Conservation (phyloP, 768 basidiomycete species). For the Boletus sp. region DNA sequence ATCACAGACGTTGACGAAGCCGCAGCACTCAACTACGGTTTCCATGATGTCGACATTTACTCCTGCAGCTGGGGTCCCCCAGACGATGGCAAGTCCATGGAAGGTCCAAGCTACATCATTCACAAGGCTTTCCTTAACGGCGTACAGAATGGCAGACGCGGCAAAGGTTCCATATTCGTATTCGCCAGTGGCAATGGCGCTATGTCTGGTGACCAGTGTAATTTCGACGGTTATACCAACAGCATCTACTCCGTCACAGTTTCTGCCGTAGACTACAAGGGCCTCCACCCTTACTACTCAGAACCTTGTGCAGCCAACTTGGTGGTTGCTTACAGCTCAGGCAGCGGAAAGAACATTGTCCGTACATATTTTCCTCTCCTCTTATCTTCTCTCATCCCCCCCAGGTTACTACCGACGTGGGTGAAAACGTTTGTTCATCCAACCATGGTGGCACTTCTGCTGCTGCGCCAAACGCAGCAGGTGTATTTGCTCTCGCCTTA, state of each 20-base stretch:
- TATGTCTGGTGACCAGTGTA: conserved; percentile 89
- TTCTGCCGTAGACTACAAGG: conserved; percentile 90
- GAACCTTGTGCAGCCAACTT: conserved; percentile 98
- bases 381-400: conserved; percentile 13
- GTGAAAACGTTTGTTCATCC: conserved; percentile 74
- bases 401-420: conserved; percentile 93
- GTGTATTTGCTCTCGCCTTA: conserved; percentile 87
- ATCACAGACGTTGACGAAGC: conserved; percentile 97
- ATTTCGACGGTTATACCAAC: conserved; percentile 99
- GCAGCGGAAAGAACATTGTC: conserved; percentile 90
- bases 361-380: conserved; percentile 30
- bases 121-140: conserved; percentile 93
- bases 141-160: conserved; percentile 81
- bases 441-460: conserved; percentile 96
- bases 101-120: conserved; percentile 87
- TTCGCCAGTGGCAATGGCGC: conserved; percentile 98
- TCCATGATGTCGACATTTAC: conserved; percentile 83
- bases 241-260: conserved; percentile 96
- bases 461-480: conserved; percentile 94
- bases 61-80: conserved; percentile 99
- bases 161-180: conserved; percentile 92
- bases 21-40: conserved; percentile 90
- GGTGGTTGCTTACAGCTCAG: conserved; percentile 94
- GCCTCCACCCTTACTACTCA: conserved; percentile 93
- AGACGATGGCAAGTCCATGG: conserved; percentile 93